These are phyloP conservation scores for Colletotrichum euphorbiae DNA, from an alignment of 2,329 filamentous ascomycete genomes.

Conservation along the genomic window DNA sequence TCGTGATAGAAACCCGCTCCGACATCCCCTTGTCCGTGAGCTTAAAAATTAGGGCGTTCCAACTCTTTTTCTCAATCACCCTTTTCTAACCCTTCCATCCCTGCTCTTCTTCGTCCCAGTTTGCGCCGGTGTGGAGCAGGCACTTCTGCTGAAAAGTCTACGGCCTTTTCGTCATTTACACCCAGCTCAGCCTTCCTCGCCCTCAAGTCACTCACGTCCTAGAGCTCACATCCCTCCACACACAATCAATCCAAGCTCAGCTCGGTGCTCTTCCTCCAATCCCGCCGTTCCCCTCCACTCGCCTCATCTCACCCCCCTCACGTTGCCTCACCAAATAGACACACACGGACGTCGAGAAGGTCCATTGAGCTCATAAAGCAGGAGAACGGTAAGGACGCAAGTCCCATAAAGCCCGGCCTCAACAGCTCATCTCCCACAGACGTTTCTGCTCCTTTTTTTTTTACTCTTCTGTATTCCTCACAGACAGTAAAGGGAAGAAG, in stretches of 20 bases:
- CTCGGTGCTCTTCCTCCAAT: background rate
- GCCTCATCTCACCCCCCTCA: slow-evolving; percentile 27
- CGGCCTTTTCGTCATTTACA: slow-evolving; percentile 27
- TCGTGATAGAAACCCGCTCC: slow-evolving; percentile 30
- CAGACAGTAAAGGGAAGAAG: slow-evolving; percentile 12
- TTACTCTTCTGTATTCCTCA: slow-evolving; percentile 2
- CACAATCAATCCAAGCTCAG: background rate
- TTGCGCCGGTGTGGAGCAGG: slow-evolving; percentile 12
- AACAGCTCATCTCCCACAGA: slow-evolving; percentile 28
- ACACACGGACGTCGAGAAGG: slow-evolving; percentile 32
- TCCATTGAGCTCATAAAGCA: slow-evolving; percentile 4
- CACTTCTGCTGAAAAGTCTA: background rate
- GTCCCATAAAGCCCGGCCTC: slow-evolving; percentile 36
- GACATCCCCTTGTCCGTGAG: slow-evolving; percentile 30
- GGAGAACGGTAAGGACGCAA: slow-evolving; percentile 3
- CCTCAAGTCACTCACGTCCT: background rate
- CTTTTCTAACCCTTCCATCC: slow-evolving; percentile 15
- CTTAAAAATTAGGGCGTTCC: slow-evolving; percentile 23
- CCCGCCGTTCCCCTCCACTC: background rate
- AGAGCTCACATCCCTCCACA: background rate
- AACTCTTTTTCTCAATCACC: slow-evolving; percentile 6
- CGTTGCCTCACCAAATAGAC: slow-evolving; percentile 30
- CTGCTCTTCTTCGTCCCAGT: slow-evolving; percentile 9
- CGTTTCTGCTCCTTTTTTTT: slow-evolving; percentile 6
- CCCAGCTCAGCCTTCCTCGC: slow-evolving; percentile 17